phyloP scores from a whole-genome alignment of 148 eudicot species.

The Linanthus parryae region DNA sequence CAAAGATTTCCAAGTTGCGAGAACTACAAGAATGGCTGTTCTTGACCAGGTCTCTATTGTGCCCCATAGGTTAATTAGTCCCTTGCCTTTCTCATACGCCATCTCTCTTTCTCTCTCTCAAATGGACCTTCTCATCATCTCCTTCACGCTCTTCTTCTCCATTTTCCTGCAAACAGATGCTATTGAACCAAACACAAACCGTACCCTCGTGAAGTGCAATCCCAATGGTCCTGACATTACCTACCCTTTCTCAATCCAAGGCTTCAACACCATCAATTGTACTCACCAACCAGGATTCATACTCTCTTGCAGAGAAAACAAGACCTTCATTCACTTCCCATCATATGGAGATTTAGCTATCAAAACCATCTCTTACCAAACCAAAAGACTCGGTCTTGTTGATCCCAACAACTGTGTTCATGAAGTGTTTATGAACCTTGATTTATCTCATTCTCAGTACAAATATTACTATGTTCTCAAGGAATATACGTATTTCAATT shows the following conservation, averaged over 20 bases:
- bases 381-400: conserved; percentile 15
- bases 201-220: conserved; percentile 6
- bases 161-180: conserved; percentile 5
- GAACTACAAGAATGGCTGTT: too few species aligned
- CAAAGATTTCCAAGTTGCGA: too few species aligned
- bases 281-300: conserved; percentile 11
- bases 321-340: conserved; percentile 25
- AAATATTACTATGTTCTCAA: conserved; percentile 24
- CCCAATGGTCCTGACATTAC: conserved; percentile 3
- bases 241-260: conserved; percentile 13
- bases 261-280: conserved; percentile 5
- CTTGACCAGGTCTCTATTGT: too few species aligned
- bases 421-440: conserved; percentile 31
- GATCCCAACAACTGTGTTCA: conserved; percentile 35
- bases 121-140: conserved; percentile 16
- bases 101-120: too few species aligned
- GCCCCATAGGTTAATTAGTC: too few species aligned
- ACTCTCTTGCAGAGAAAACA: conserved; percentile 23
- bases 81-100: too few species aligned
- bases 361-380: conserved; percentile 29
- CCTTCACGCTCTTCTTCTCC: conserved; percentile 11
- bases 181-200: neutral
- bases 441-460: conserved; percentile 21
- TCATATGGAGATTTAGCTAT: conserved; percentile 24
- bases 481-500: conserved; percentile 28